These are phyloP conservation scores for Talaromyces piceae DNA, from an alignment of 2,329 filamentous ascomycete genomes.

Conservation along the genomic window DNA sequence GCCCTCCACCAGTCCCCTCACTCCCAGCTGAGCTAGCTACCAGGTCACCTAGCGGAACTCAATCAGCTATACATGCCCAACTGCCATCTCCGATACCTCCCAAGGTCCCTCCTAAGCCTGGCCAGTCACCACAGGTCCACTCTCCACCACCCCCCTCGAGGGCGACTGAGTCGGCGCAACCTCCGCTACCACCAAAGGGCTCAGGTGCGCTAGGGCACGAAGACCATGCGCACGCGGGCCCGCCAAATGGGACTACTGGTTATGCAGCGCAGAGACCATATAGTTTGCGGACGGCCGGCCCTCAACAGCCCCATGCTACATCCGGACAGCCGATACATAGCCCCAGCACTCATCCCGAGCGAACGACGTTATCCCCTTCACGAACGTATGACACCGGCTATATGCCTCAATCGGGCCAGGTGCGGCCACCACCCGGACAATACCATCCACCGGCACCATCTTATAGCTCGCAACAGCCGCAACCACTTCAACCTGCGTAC, in stretches of 20 bases:
- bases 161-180: conserved; percentile 25
- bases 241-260: conserved; percentile 14
- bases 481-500: conserved; percentile 10
- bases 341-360: not conserved
- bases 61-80: conserved; percentile 17
- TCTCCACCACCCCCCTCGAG: conserved; percentile 15
- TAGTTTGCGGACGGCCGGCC: conserved; percentile 10
- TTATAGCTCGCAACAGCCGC: not conserved
- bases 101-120: conserved; percentile 32
- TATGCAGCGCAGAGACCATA: conserved; percentile 23
- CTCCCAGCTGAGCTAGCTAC: conserved; percentile 58
- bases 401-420: conserved; percentile 4
- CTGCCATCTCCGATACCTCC: conserved; percentile 20
- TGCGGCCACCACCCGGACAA: conserved; percentile 3
- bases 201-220: conserved; percentile 15
- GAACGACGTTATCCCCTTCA: not conserved
- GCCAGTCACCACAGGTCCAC: conserved; percentile 13
- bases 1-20: conserved; percentile 64
- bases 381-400: not conserved
- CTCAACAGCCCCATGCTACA: not conserved
- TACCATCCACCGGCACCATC: not conserved
- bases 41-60: conserved; percentile 26
- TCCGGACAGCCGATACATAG: not conserved
- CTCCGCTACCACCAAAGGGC: conserved; percentile 33
- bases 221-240: conserved; percentile 10